A percentile compares a stretch with the other conserved stretches of the same genome.
phyloP scores from a whole-genome alignment of 2,329 filamentous ascomycete genomes.

The Cladophialophora bantiana region DNA sequence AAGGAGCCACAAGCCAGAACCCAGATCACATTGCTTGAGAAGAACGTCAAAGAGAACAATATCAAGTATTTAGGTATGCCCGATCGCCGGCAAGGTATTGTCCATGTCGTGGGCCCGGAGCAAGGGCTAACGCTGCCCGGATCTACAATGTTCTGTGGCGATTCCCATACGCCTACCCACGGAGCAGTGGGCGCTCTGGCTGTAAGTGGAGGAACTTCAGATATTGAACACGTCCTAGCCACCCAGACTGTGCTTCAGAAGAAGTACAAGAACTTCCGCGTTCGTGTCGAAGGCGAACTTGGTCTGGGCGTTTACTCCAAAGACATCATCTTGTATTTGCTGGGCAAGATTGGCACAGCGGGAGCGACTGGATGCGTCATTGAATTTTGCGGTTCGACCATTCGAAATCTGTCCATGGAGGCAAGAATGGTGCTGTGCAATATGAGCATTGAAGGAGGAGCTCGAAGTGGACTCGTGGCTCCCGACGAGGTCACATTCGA shows the following conservation, averaged over 20 bases:
- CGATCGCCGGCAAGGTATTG: conserved; percentile 95
- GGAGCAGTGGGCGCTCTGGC: conserved; percentile 93
- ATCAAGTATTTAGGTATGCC: conserved; percentile 95
- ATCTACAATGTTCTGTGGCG: conserved; percentile 94
- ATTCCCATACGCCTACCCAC: conserved; percentile 97
- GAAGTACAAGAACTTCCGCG: conserved; percentile 97
- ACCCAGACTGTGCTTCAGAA: conserved; percentile 96
- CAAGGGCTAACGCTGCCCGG: conserved; percentile 97
- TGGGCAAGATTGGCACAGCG: conserved; percentile 91
- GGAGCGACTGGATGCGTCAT: conserved; percentile 94
- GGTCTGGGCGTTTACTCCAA: conserved; percentile 92
- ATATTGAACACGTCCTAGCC: conserved; percentile 96
- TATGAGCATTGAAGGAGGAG: conserved; percentile 97
- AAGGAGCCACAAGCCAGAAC: conserved; percentile 90
- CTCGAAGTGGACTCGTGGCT: conserved; percentile 92
- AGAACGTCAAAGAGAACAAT: conserved; percentile 95
- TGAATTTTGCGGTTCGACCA: conserved; percentile 95
- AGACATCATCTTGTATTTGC: conserved; percentile 90
- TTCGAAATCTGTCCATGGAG: conserved; percentile 88
- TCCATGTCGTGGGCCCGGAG: conserved; percentile 96
- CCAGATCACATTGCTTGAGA: conserved; percentile 92
- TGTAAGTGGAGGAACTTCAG: conserved; percentile 95
- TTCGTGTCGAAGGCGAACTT: conserved; percentile 90
- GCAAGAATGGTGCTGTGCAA: conserved; percentile 99
- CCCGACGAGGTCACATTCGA: conserved; percentile 93